Base-by-base conservation (phyloP, 106 monocot species). In the Iris macrosiphon region DNA sequence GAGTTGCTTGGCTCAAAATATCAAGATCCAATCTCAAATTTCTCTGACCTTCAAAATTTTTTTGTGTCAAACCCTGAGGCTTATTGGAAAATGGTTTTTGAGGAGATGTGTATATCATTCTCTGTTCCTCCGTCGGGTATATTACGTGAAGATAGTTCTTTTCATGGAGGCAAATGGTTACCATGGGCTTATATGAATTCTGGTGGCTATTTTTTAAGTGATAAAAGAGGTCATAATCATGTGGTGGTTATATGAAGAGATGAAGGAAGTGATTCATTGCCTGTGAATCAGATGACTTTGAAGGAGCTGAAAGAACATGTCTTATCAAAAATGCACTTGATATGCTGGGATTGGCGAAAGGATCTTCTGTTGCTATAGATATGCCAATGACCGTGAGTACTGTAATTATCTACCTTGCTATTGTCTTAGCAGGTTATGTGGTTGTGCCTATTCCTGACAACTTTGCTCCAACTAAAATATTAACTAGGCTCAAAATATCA, bases 381-480 rank as follows among this genome's bases (percentile, higher is more conserved):
- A 96, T 96, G 95, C 95, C 85, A 52, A 96, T 96, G 95, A 86
- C 73, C 48, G 76, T 72, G 43, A 86, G 35, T 60, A 63, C 89
- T 71, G 89, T 89, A 26, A 67, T 80, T 32, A 75, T 86, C 35
- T 96, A 96, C 73, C 85, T 96, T 44, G 89, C 95, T 21, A 82
- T 86, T 69, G 73, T 89, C 31, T 65, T 86, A 57, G 89, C 85
- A 52, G 95, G 95, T 19, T 83, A 80, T 64, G 82, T 96, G 14
- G 95, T 96, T 69, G 95, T 96, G 6, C 90, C 95, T 3, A 86
- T 96, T 66, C 89, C 95, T 29, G 95, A 96, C 64, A 96, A 89
- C 63, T 96, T 96, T 86, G 89, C 83, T 67, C 69, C 95, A 15
- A 21, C 61, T 49, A 89, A 89, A 76, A 96, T 96, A 72, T 72